These are phyloP conservation scores for Hyaloscypha bicolor DNA, from an alignment of 495 filamentous ascomycete genomes.

Conservation along the genomic window DNA sequence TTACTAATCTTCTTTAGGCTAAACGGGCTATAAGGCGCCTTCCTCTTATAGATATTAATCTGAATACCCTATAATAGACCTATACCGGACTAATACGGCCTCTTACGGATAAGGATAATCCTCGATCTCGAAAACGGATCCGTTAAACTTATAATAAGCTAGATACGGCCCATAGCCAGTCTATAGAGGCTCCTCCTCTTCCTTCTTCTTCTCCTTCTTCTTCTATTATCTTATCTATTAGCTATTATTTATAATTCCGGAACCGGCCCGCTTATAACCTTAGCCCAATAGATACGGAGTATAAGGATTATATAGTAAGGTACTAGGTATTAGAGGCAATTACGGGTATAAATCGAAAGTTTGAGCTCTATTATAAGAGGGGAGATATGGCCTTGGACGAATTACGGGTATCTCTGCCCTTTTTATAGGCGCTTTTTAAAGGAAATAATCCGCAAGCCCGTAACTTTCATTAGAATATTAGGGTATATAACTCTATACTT, in stretches of 20 bases:
- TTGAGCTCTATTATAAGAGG: conserved; percentile 4
- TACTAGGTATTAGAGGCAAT: not conserved
- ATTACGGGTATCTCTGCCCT: not conserved
- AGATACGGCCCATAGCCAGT: no score
- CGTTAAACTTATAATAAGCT: no score
- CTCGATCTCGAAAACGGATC: no score
- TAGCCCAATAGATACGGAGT: conserved; percentile 1
- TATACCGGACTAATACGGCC: no score
- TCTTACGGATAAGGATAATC: no score
- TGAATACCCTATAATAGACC: no score
- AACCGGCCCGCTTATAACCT: not conserved
- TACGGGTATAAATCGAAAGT: not conserved
- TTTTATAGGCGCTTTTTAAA: not conserved
- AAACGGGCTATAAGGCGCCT: no score
- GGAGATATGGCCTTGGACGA: not conserved
- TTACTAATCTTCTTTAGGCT: no score
- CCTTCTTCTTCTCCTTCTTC: no score
- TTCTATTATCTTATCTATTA: not conserved
- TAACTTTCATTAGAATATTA: conserved; percentile 5
- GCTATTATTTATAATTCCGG: not conserved
- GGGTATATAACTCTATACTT: conserved; percentile 2
- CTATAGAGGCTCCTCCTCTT: no score
- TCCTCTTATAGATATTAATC: no score
- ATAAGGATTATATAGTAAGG: not conserved
- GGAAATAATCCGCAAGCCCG: not conserved